Percentiles rank a stretch among this genome's conserved stretches.
Evolutionary conservation across 352 stramenopile species (phyloP).

Genomic region (Phytopythium helicoides): DNA sequence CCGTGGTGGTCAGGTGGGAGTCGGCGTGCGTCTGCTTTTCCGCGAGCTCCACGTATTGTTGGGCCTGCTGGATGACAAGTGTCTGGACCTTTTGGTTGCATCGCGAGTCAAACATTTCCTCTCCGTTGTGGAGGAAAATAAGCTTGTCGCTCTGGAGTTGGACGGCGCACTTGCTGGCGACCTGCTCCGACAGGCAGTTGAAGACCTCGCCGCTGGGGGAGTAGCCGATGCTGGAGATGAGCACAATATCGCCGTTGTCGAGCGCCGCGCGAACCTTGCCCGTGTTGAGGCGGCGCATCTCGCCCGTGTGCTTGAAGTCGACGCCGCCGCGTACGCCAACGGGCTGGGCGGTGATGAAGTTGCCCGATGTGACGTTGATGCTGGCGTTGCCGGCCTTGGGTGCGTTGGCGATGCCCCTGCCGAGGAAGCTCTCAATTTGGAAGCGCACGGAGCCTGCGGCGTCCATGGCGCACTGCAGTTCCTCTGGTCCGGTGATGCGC

Average conservation of each 20-base stretch:
- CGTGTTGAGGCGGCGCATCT: constrained; percentile 94
- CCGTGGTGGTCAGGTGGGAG: constrained; percentile 28
- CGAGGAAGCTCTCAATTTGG: constrained; percentile 86
- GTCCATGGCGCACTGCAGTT: constrained; percentile 94
- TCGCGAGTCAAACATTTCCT: constrained; percentile 82
- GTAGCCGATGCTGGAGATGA: constrained; percentile 96
- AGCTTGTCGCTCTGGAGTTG: constrained; percentile 86
- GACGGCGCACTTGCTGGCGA: constrained; percentile 84
- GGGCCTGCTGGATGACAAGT: constrained; percentile 76
- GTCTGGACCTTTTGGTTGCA: constrained; percentile 78
- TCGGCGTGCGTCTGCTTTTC: constrained; percentile 30
- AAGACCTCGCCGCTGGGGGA: constrained; percentile 94
- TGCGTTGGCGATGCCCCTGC: constrained; percentile 83
- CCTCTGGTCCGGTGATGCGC: constrained; percentile 91
- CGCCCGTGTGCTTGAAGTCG: constrained; percentile 90
- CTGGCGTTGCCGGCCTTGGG: constrained; percentile 54
- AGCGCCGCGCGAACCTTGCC: constrained; percentile 90
- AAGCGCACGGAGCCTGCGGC: constrained; percentile 90
- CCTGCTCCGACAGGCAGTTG: constrained; percentile 88
- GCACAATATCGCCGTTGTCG: constrained; percentile 94
- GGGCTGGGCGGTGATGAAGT: constrained; percentile 95
- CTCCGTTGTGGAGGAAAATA: constrained; percentile 88
- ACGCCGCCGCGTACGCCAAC: constrained; percentile 85
- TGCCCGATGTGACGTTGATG: constrained; percentile 95
- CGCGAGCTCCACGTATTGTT: constrained; percentile 79